Evolutionary conservation across 2,329 filamentous ascomycete species (phyloP).

Genomic region (Mollisiaceae sp.): DNA sequence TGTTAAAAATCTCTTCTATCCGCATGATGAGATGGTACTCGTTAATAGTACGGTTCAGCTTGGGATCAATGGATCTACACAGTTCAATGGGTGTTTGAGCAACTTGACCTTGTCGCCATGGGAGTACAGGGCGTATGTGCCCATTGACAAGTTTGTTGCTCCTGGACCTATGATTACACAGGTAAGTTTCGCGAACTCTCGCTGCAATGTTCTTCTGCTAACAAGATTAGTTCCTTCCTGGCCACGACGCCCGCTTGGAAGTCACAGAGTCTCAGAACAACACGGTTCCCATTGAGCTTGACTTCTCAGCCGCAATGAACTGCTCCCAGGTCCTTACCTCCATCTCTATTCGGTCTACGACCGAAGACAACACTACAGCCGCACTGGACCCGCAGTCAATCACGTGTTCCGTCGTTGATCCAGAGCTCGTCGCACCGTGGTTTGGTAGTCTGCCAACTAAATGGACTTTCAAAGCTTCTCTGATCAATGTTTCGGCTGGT

Average conservation of each 20-base stretch:
- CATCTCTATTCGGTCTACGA: neutral
- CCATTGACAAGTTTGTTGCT: neutral
- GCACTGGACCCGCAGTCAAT: neutral
- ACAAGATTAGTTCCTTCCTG: neutral
- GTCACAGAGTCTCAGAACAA: constrained; percentile 2
- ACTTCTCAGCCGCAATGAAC: neutral
- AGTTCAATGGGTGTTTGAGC: constrained; percentile 1
- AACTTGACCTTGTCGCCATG: neutral
- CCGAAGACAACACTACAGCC: neutral
- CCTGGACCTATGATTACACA: constrained; percentile 2
- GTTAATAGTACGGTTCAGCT: neutral
- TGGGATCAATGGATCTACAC: neutral
- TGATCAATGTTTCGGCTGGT: constrained; percentile 3
- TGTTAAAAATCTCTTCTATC: constrained; percentile 8
- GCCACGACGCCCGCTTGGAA: constrained; percentile 1
- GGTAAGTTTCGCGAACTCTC: neutral
- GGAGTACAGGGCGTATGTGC: constrained; percentile 4
- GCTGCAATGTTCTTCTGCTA: neutral
- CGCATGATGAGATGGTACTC: constrained; percentile 2
- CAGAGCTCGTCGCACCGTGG: constrained; percentile 1
- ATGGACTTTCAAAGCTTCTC: neutral
- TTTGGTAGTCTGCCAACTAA: neutral
- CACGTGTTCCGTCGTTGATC: neutral
- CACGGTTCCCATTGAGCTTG: neutral
- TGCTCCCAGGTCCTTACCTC: neutral